These are phyloP conservation scores for Magnolia changhungtana DNA, from an alignment of 164 flowering plant genomes.

Conservation along the genomic window DNA sequence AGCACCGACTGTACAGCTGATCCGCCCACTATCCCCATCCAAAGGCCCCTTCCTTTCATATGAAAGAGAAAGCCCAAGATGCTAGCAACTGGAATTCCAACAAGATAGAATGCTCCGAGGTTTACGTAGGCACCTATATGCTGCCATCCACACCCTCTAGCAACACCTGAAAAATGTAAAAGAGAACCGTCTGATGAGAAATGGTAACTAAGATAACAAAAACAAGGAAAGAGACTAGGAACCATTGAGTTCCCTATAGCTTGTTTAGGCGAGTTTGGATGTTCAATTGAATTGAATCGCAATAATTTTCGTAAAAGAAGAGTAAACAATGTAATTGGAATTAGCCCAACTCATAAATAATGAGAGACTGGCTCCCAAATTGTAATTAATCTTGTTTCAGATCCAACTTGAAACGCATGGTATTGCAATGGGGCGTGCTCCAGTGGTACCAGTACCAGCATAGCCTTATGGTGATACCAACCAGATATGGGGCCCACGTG, in stretches of 20 bases:
- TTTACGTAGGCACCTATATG: slow-evolving; percentile 68
- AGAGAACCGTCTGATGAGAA: not conserved
- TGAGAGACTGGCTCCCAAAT: too few species aligned
- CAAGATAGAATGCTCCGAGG: slow-evolving; percentile 63
- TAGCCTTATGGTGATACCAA: too few species aligned
- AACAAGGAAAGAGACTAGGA: not conserved
- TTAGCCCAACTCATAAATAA: too few species aligned
- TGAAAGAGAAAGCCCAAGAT: slow-evolving; percentile 40
- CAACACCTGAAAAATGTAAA: slow-evolving; percentile 41
- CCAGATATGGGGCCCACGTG: too few species aligned
- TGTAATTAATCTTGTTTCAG: too few species aligned
- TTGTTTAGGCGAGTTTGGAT: not conserved
- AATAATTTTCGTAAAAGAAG: too few species aligned
- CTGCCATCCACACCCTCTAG: slow-evolving; percentile 90
- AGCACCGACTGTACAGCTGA: slow-evolving; percentile 42
- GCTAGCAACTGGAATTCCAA: slow-evolving; percentile 61
- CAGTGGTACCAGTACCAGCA: too few species aligned
- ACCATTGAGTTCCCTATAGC: too few species aligned
- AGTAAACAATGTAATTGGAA: too few species aligned
- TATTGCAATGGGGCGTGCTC: too few species aligned
- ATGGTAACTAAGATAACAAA: not conserved
- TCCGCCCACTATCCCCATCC: slow-evolving; percentile 68
- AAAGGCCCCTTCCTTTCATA: slow-evolving; percentile 63
- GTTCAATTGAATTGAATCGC: not conserved
- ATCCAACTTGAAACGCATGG: too few species aligned